These are phyloP conservation scores for Diaporthe citriasiana DNA, from an alignment of 2,329 filamentous ascomycete species.

Conservation along the genomic window DNA sequence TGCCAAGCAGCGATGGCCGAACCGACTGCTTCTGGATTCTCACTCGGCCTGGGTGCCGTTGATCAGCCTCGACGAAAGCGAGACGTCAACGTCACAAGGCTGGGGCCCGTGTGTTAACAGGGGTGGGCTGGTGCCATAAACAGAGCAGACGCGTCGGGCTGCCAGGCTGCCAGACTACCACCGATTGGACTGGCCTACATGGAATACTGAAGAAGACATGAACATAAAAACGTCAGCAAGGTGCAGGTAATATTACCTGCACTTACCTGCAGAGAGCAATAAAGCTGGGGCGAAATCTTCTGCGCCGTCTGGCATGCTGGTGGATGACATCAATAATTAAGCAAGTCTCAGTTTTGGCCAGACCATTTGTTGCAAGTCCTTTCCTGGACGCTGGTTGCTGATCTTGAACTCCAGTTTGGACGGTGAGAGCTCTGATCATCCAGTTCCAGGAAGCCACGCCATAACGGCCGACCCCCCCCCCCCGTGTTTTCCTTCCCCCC, in stretches of 20 bases:
- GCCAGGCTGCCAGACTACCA: background rate
- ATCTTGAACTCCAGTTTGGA: conserved; percentile 24
- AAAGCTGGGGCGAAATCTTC: background rate
- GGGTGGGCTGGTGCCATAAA: background rate
- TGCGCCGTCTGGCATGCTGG: conserved; percentile 12
- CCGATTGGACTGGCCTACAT: background rate
- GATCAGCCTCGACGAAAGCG: conserved; percentile 24
- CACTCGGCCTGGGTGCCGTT: conserved; percentile 13
- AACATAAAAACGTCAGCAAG: background rate
- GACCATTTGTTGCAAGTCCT: background rate
- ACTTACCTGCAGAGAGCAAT: background rate
- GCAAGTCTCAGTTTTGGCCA: conserved; percentile 12
- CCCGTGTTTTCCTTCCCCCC: conserved; percentile 17
- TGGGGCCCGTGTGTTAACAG: conserved; percentile 6
- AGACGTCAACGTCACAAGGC: conserved; percentile 34
- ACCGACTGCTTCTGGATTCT: conserved; percentile 17
- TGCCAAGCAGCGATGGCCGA: conserved; percentile 24
- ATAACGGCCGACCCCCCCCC: background rate
- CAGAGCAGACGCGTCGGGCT: background rate
- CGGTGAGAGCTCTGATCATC: conserved; percentile 28
- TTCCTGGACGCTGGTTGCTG: background rate
- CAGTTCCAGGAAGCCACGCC: conserved; percentile 31
- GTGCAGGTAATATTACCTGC: background rate
- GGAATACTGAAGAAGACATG: background rate
- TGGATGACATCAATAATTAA: conserved; percentile 4